Base-by-base conservation (phyloP, 192 early-diverging fungal species). In the Coemansia sp. region DNA sequence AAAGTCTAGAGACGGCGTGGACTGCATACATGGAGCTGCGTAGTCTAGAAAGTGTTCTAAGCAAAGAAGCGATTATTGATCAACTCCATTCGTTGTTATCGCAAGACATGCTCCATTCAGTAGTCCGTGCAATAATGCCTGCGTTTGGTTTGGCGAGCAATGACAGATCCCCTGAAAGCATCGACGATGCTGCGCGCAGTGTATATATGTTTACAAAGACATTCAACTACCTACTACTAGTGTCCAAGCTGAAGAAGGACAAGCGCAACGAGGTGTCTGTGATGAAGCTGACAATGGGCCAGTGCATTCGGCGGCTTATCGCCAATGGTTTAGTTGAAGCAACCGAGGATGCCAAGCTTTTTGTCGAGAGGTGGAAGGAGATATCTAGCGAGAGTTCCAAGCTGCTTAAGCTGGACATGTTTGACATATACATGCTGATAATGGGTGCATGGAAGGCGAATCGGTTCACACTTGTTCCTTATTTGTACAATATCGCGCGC, bases 401-500 rank as follows among this genome's bases (percentile, higher is more conserved):
- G 25, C 29, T 63, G 13, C 20, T 72, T 33, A 61, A 57, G 37
- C 58, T 81, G 9, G 61, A 55, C 25, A 34, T 58, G n/a, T 81
- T 66, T 57, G 73, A 81, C 29, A 45, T 75, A 7, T 64, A 64
- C 53, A 55, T 81, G 67, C 26, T 81, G 37, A 35, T 81, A 4
- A 43, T 75, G 37, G 79, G 79, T 12, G 73, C 79, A 7, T 81
- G 79, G 79, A 81, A 81, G 67, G 59, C 73, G 40, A 52, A 61
- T 46, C 63, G 79, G 15, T 70, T 75, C 25, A 13, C 56, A 34
- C 43, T 72, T 10, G 59, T 81, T 31, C 79, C 79, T 0, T 68
- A 72, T 23, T 45, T 81, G 49, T 81, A 81, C 64, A 46, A 35
- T 34, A 23, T 72, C 39, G 79, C 66, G 20, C 65, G 73, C 26